Evolutionary conservation across 1,139 yeast genomes (phyloP), one percentile per base, ranked within the genome.

Genomic region (Kodamaea anthophila): DNA sequence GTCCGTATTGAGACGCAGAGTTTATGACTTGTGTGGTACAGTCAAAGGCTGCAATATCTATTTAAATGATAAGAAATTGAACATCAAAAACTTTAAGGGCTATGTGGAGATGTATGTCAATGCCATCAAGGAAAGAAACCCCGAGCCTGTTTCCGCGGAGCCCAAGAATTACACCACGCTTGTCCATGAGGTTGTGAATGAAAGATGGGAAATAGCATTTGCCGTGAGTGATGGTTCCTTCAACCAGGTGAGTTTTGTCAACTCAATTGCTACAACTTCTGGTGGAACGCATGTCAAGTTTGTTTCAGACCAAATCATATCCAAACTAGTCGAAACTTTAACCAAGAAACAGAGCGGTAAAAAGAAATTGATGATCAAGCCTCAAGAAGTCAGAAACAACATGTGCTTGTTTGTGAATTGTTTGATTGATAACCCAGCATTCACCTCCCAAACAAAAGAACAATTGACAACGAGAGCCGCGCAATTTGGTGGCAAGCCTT

Each of bases 281-380:
- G 99, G 98, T 37, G 99, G 99, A 43, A 84, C 98, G 0, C 99
- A 93, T 54, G 94, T 88, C 23, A 86, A 81, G 44, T 78, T 81
- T 51, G 72, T 88, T 25, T 68, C 93, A 4, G 96, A 91, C 53
- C 87, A 88, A 58, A 73, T 93, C 34, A 81, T 85, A 15, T 73
- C 69, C 35, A 86, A 84, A 51, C 49, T 66, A 32, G 52, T 62
- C 21, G 81, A 86, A 21, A 61, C 78, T 18, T 85, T 85, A 13
- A 62, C 70, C 20, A 72, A 87, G 46, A 85, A 78, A 49, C 87
- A 83, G 58, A 82, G 77, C 51, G 76, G 75, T 36, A 84, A 83
- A 50, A 79, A 77, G 41, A 66, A 66, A 35, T 76, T 85, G 20
- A 78, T 78, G 55, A 76, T 93, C 36, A 84, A 83, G 45, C 91